These are phyloP conservation scores for Malassezia obtusa DNA, from an alignment of 1,284 basidiomycete genomes.

Conservation along the genomic window DNA sequence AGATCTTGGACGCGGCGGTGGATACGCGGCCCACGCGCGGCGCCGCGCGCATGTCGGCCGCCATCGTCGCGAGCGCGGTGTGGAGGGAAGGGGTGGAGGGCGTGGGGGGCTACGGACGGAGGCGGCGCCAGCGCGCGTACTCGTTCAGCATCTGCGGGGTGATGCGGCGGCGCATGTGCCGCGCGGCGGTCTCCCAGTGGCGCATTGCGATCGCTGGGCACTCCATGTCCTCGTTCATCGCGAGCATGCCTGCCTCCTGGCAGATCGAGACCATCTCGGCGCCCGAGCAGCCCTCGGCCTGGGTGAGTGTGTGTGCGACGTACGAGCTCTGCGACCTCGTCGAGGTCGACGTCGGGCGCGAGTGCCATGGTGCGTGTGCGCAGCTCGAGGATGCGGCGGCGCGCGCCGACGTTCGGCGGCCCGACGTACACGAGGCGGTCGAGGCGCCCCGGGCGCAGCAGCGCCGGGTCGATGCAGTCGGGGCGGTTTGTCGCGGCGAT, in stretches of 20 bases:
- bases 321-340: constrained; percentile 59
- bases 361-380: constrained; percentile 70
- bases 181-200: constrained; percentile 69
- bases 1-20: neutral
- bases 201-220: constrained; percentile 64
- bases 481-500: constrained; percentile 94
- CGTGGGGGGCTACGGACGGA: neutral
- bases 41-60: neutral
- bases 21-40: neutral
- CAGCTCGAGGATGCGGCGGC: constrained; percentile 75
- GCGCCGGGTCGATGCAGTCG: constrained; percentile 79
- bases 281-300: constrained; percentile 75
- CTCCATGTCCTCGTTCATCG: constrained; percentile 76
- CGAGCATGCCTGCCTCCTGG: constrained; percentile 85
- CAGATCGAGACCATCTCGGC: constrained; percentile 86
- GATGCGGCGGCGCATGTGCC: constrained; percentile 67
- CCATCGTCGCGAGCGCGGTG: neutral
- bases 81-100: neutral
- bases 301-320: constrained; percentile 50
- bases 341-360: constrained; percentile 59
- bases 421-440: constrained; percentile 91
- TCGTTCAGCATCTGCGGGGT: constrained; percentile 60
- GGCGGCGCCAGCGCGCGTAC: constrained; percentile 10
- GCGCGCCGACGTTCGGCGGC: constrained; percentile 68
- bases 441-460: constrained; percentile 89